A percentile compares a stretch with the other conserved stretches of the same genome.
phyloP scores from a whole-genome alignment of 2,329 filamentous ascomycete species.

The Sporothrix dimorphospora region DNA sequence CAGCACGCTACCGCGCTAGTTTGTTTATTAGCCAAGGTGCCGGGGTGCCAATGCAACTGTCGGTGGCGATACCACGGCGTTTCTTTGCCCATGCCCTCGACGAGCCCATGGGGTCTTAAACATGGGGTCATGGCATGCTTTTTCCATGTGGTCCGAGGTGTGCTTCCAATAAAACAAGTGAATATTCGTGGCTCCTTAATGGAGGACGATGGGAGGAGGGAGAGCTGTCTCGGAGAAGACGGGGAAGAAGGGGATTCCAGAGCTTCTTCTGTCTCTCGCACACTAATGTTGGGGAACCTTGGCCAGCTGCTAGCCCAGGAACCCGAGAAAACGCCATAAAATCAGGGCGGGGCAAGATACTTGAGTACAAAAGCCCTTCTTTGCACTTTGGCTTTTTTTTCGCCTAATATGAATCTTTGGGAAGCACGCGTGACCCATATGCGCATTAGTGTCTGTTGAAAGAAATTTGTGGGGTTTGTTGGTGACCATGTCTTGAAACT shows the following conservation, averaged over 20 bases:
- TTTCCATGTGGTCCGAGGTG: not conserved
- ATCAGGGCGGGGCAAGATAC: too few species aligned
- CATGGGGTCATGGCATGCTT: not conserved
- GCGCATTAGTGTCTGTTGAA: not conserved
- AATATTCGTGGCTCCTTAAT: too few species aligned
- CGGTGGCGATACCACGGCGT: constrained; percentile 4
- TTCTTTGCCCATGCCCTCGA: constrained; percentile 3
- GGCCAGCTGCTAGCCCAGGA: too few species aligned
- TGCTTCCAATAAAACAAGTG: too few species aligned
- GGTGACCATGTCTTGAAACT: not conserved
- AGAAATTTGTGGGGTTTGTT: not conserved
- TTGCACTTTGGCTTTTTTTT: not conserved
- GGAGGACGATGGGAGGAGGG: too few species aligned
- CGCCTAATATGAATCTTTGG: too few species aligned
- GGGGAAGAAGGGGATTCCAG: too few species aligned
- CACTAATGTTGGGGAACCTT: too few species aligned
- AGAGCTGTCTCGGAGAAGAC: too few species aligned
- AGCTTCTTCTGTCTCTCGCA: too few species aligned
- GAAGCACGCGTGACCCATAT: not conserved
- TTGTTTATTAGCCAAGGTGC: not conserved
- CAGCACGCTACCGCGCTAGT: not conserved
- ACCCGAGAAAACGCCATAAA: too few species aligned
- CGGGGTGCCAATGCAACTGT: not conserved
- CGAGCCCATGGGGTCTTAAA: constrained; percentile 8
- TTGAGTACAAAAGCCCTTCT: not conserved